A percentile compares a stretch with the other conserved stretches of the same genome.
phyloP scores from a whole-genome alignment of 2,329 filamentous ascomycete genomes.

The Metarhizium anisopliae region DNA sequence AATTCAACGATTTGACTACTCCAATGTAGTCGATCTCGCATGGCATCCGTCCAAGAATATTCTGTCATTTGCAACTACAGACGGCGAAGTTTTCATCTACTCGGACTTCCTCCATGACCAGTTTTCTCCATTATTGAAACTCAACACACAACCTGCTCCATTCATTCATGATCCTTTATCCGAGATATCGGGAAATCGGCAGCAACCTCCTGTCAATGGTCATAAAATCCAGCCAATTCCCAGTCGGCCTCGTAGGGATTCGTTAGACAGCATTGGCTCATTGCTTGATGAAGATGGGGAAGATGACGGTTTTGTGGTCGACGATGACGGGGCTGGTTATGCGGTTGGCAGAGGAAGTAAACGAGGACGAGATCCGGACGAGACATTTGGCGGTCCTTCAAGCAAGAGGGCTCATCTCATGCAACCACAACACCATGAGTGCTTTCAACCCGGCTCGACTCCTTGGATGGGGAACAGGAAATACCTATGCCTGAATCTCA shows the following conservation, averaged over 20 bases:
- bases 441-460: conserved; percentile 91
- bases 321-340: conserved; percentile 93
- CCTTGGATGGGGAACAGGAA: conserved; percentile 92
- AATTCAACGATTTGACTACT: conserved; percentile 67
- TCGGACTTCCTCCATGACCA: conserved; percentile 57
- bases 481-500: conserved; percentile 87
- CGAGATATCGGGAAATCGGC: conserved; percentile 59
- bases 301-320: conserved; percentile 78
- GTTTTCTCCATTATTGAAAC: conserved; percentile 45
- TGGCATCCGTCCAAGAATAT: conserved; percentile 92
- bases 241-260: conserved; percentile 48
- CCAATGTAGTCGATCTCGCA: conserved; percentile 73
- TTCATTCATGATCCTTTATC: conserved; percentile 74
- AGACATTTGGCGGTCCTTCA: conserved; percentile 32
- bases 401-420: conserved; percentile 41
- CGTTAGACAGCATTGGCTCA: conserved; percentile 71
- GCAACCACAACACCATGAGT: conserved; percentile 63
- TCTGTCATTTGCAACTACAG: conserved; percentile 81
- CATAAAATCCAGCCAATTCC: conserved; percentile 37
- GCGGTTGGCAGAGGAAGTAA: conserved; percentile 45
- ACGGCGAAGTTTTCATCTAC: conserved; percentile 90
- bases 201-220: conserved; percentile 43
- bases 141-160: conserved; percentile 64
- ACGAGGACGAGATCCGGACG: conserved; percentile 42
- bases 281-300: conserved; percentile 55